A percentile compares a stretch with the other conserved stretches of the same genome.
Conservation (phyloP, 331 rosid species). For the Pyracantha coccinea region DNA sequence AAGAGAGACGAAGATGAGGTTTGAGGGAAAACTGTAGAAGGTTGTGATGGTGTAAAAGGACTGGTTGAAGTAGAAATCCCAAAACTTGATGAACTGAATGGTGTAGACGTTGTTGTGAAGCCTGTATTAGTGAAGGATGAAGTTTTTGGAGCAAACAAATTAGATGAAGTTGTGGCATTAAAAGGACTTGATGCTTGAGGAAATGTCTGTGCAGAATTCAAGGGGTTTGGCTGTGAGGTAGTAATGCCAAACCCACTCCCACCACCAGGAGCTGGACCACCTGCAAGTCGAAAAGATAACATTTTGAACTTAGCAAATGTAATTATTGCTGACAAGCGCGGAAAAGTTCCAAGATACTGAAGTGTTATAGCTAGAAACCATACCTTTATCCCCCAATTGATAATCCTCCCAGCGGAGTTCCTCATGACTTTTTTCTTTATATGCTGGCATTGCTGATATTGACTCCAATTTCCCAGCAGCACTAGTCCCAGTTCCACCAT, state of each 20-base stretch:
- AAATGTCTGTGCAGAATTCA: conserved; percentile 44
- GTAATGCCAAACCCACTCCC: conserved; percentile 45
- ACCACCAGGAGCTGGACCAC: conserved; percentile 71
- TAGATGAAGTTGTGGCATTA: conserved; percentile 45
- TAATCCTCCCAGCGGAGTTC: conserved; percentile 98
- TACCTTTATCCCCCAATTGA: conserved; percentile 92
- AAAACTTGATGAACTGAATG: conserved; percentile 59
- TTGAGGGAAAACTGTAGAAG: conserved; percentile 47
- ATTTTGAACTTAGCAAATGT: not conserved
- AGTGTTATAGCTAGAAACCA: not conserved
- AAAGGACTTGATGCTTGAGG: conserved; percentile 68
- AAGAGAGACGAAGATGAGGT: conserved; percentile 37
- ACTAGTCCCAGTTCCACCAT: conserved; percentile 43
- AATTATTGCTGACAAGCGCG: not conserved
- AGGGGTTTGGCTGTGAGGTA: conserved; percentile 43
- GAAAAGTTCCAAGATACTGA: not conserved
- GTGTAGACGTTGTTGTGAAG: conserved; percentile 46
- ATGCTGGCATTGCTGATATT: conserved; percentile 85
- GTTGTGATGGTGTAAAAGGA: conserved; percentile 35
- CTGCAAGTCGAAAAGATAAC: conserved; percentile 33
- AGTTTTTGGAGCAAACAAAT: conserved; percentile 59
- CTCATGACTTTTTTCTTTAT: conserved; percentile 92
- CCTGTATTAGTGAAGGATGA: conserved; percentile 42
- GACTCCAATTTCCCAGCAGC: conserved; percentile 68
- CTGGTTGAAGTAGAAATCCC: conserved; percentile 35